Base-by-base conservation (phyloP, 768 basidiomycete species). In the Leccinum longicurvipes region DNA sequence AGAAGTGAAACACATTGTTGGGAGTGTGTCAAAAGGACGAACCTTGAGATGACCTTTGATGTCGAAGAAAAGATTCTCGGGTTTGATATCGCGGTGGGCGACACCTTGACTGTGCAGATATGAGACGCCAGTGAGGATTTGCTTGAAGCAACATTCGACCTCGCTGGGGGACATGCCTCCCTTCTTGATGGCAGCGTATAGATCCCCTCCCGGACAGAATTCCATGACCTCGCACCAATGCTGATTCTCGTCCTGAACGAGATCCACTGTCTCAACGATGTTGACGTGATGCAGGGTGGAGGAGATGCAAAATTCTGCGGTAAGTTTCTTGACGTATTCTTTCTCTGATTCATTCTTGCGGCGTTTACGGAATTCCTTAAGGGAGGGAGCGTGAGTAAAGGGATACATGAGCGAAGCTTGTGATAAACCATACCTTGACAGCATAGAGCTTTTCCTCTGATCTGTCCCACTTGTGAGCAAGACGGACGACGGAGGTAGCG, bases 181-280 rank as follows among this genome's bases (percentile, higher is more conserved):
- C 73, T 92, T 94, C 84, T 98, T 98, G 76, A 99, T 99, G 34
- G 94, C 96, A 25, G 95, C 95, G 70, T 99, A 99, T 32, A 99
- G 79, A 75, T 99, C 96, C 2, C 96, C 96, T 44, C 97, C 97
- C 4, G 94, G 94, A 68, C 96, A 99, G 70, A 93, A 99, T 72
- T 98, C 97, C 96, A 99, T 98, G 46, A 99, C 96, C 72, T 98
- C 97, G 68, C 96, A 99, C 96, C 96, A 99, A 67, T 93, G 87
- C 59, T 92, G 87, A 59, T 77, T 83, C 74, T 99, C 96, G 73
- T 99, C 97, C 66, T 99, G 97, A n/a, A 99, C 90, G 56, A 99
- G 86, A 72, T 99, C 96, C 56, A 99, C 96, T 6, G 96, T 99
- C 77, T 98, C 95, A 68, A 98, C 95, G 65, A 98, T 83, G 71